These are phyloP conservation scores for Talaromyces liani DNA, from an alignment of 495 filamentous ascomycete species.

Conservation along the genomic window DNA sequence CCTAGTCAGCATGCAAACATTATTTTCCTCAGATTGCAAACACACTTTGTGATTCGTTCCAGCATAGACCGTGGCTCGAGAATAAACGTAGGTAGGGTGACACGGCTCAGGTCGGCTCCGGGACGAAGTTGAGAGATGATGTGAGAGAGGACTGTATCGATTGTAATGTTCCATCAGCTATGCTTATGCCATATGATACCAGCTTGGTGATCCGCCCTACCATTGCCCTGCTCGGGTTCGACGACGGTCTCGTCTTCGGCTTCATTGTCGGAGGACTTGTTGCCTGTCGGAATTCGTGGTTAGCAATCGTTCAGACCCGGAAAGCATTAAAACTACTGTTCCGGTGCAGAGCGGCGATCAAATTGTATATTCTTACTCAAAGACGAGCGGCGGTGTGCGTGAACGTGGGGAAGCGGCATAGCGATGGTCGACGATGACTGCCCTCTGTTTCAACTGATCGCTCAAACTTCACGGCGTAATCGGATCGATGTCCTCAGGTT, in stretches of 20 bases:
- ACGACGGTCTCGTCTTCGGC: constrained; percentile 72
- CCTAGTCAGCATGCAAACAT: neutral
- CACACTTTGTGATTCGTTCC: constrained; percentile 95
- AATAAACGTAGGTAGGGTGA: constrained; percentile 95
- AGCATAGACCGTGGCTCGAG: constrained; percentile 96
- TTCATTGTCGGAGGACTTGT: constrained; percentile 50
- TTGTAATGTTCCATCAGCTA: neutral
- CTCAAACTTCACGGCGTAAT: neutral
- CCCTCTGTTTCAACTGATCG: neutral
- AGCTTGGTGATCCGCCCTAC: constrained; percentile 22
- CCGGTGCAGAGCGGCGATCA: neutral
- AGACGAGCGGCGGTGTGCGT: constrained; percentile 27
- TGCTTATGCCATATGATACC: neutral
- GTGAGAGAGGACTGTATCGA: constrained; percentile 67
- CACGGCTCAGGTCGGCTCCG: constrained; percentile 88
- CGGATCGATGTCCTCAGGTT: neutral
- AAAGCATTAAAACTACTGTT: neutral
- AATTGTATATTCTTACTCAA: constrained; percentile 19
- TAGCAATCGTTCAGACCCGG: neutral
- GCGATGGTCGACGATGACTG: constrained; percentile 8
- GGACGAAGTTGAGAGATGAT: constrained; percentile 96
- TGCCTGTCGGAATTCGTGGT: constrained; percentile 24
- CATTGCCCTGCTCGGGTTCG: constrained; percentile 58
- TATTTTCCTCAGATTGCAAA: neutral
- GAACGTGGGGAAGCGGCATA: constrained; percentile 24